A percentile compares a stretch with the other conserved stretches of the same genome.
phyloP scores from a whole-genome alignment of 2,329 filamentous ascomycete genomes.

The Clarireedia monteithiana region DNA sequence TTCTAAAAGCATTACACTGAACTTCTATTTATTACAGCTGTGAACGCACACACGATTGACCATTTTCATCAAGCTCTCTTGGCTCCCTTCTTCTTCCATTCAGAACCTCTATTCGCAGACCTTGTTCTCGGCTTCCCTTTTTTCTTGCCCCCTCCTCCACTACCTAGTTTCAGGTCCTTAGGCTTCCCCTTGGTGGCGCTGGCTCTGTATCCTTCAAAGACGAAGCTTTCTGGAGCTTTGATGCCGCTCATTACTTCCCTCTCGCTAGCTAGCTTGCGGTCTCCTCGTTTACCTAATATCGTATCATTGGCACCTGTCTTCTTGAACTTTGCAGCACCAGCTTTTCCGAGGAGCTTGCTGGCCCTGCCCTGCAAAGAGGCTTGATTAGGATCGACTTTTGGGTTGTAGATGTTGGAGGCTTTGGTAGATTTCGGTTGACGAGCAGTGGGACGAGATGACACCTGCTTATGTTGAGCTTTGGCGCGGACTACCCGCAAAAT shows the following conservation, averaged over 20 bases:
- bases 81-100: constrained; percentile 32
- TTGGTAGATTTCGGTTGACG: constrained; percentile 33
- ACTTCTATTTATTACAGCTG: not conserved
- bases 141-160: constrained; percentile 44
- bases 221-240: constrained; percentile 56
- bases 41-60: not conserved
- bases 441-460: constrained; percentile 20
- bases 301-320: constrained; percentile 26
- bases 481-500: constrained; percentile 80
- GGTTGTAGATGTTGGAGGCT: constrained; percentile 44
- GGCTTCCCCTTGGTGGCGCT: constrained; percentile 57
- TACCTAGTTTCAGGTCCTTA: constrained; percentile 51
- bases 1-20: not conserved
- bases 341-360: constrained; percentile 63
- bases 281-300: constrained; percentile 18
- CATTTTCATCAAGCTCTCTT: constrained; percentile 23
- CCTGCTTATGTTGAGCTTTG: constrained; percentile 34
- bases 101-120: constrained; percentile 28
- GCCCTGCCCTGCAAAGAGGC: constrained; percentile 67
- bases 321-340: constrained; percentile 43
- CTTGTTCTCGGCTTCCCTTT: constrained; percentile 37
- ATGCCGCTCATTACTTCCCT: constrained; percentile 27
- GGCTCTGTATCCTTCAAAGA: constrained; percentile 77
- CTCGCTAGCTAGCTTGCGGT: constrained; percentile 2
- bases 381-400: constrained; percentile 62